Evolutionary conservation across 441 rosid species (phyloP).

Genomic region (Populus hybrid): DNA sequence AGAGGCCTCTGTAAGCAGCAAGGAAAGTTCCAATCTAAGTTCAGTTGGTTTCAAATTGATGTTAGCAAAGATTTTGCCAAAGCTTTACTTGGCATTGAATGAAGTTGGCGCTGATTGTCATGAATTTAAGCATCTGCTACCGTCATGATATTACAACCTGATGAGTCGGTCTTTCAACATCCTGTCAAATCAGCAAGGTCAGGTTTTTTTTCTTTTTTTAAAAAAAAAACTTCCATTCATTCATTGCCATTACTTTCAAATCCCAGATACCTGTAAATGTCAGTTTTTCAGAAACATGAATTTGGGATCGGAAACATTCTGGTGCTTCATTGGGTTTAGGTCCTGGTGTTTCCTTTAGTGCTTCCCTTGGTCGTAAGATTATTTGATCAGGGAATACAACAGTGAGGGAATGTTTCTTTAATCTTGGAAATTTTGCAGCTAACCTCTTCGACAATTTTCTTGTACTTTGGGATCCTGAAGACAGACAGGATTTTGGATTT

Average conservation of each 20-base stretch:
- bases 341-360: slow-evolving; percentile 17
- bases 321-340: slow-evolving; percentile 9
- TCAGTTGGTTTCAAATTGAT: slow-evolving; percentile 95
- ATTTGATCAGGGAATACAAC: slow-evolving; percentile 5
- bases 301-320: slow-evolving; percentile 17
- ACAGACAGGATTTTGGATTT: slow-evolving; percentile 22
- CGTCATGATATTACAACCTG: slow-evolving; percentile 27
- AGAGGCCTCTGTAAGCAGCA: slow-evolving; percentile 53
- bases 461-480: slow-evolving; percentile 16
- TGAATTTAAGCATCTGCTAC: slow-evolving; percentile 67
- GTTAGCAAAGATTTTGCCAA: slow-evolving; percentile 80
- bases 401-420: neutral
- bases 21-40: slow-evolving; percentile 50
- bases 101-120: slow-evolving; percentile 74
- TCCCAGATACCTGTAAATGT: slow-evolving; percentile 22
- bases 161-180: slow-evolving; percentile 10
- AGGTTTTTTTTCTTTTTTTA: neutral
- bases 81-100: slow-evolving; percentile 55
- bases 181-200: slow-evolving; percentile 31
- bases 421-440: slow-evolving; percentile 11
- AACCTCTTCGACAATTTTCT: slow-evolving; percentile 11
- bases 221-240: neutral
- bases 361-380: slow-evolving; percentile 10
- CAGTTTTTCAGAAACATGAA: neutral
- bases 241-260: slow-evolving; percentile 19